Evolutionary conservation across 1,139 yeast genomes (phyloP).

Genomic region (Meyerozyma carpophila): DNA sequence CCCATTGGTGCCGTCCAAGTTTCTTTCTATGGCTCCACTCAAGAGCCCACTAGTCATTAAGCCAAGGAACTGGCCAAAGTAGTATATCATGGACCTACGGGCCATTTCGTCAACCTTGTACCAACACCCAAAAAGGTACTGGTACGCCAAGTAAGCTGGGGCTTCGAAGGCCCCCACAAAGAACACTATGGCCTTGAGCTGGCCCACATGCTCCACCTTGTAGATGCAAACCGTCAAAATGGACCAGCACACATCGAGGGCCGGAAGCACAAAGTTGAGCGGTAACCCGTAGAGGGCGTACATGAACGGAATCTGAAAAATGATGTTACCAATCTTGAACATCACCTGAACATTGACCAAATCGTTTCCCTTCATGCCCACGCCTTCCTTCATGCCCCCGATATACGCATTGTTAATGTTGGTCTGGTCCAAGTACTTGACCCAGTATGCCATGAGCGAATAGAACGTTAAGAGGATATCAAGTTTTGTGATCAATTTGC

Average conservation of each 20-base stretch:
- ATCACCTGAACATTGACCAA: conserved; percentile 56
- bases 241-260: conserved; percentile 62
- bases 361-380: conserved; percentile 62
- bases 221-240: conserved; percentile 54
- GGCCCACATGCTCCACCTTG: conserved; percentile 39
- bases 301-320: conserved; percentile 51
- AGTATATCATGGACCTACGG: conserved; percentile 57
- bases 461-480: conserved; percentile 58
- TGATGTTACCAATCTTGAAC: conserved; percentile 52
- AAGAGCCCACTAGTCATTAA: conserved; percentile 58
- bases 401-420: conserved; percentile 66
- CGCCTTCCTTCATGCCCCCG: conserved; percentile 54
- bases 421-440: conserved; percentile 60
- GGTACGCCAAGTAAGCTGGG: conserved; percentile 54
- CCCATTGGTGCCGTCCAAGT: conserved; percentile 43
- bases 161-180: conserved; percentile 61
- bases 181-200: conserved; percentile 54
- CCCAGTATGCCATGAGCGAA: conserved; percentile 64
- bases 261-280: conserved; percentile 50
- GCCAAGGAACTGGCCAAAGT: conserved; percentile 58
- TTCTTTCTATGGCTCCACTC: conserved; percentile 53
- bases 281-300: conserved; percentile 45
- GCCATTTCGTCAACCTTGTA: conserved; percentile 52
- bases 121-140: conserved; percentile 59
- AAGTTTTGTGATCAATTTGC: conserved; percentile 50